A percentile compares a stretch with the other conserved stretches of the same genome.
Evolutionary conservation across 129 eudicot genomes (phyloP).

Genomic region (Centrapalus pauciflorus): DNA sequence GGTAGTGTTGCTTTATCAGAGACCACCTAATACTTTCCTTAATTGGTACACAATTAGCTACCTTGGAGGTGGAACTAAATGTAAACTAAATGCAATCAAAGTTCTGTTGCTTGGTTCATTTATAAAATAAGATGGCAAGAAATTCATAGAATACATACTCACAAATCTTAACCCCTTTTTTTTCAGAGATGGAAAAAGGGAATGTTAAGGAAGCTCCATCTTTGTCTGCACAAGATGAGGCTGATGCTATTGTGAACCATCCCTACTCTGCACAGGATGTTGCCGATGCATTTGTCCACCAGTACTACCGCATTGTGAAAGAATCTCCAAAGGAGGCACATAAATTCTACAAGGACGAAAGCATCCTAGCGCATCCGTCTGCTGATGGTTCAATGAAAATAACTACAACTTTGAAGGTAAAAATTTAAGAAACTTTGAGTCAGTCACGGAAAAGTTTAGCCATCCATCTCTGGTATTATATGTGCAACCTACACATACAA

Average conservation of each 20-base stretch:
- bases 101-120: background rate
- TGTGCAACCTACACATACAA: background rate
- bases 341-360: constrained; percentile 30
- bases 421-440: background rate
- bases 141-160: background rate
- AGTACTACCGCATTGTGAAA: constrained; percentile 24
- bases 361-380: constrained; percentile 22
- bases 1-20: constrained; percentile 1
- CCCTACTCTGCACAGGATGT: constrained; percentile 32
- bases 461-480: background rate
- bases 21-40: background rate
- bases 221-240: constrained; percentile 10
- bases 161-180: background rate
- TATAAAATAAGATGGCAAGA: background rate
- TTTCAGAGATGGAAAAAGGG: constrained; percentile 25
- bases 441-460: background rate
- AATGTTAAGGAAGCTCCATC: constrained; percentile 18
- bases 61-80: background rate
- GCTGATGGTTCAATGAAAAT: constrained; percentile 31
- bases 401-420: constrained; percentile 29
- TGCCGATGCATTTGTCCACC: constrained; percentile 29
- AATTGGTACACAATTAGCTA: background rate
- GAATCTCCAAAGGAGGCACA: constrained; percentile 20
- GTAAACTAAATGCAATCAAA: background rate
- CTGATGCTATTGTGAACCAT: background rate